Evolutionary conservation across 805 yeast species (phyloP).

Genomic region (Schwanniomyces polymorphus): DNA sequence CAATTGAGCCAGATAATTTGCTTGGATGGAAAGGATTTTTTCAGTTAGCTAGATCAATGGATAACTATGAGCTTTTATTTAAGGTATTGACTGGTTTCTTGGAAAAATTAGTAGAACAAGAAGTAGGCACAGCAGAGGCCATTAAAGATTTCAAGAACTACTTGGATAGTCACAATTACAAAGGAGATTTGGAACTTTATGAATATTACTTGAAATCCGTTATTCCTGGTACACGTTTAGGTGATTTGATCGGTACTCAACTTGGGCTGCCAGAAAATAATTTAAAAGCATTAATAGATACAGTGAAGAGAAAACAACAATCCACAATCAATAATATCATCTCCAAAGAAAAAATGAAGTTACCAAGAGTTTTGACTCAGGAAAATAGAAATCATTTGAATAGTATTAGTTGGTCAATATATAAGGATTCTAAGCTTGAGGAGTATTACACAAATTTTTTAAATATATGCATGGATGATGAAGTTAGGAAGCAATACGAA

Average conservation of each 20-base stretch:
- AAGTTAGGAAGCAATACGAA: conserved; percentile 57
- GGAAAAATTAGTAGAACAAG: conserved; percentile 36
- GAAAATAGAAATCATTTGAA: conserved; percentile 39
- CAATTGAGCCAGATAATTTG: conserved; percentile 49
- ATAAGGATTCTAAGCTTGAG: conserved; percentile 52
- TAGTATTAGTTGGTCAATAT: conserved; percentile 46
- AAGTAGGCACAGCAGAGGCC: conserved; percentile 49
- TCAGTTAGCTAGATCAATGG: conserved; percentile 37
- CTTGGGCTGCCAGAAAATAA: conserved; percentile 47
- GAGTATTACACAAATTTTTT: conserved; percentile 54
- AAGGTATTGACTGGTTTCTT: conserved; percentile 45
- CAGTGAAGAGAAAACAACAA: conserved; percentile 41
- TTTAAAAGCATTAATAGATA: conserved; percentile 42
- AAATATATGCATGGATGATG: conserved; percentile 61
- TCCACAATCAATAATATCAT: conserved; percentile 37
- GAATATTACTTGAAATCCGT: conserved; percentile 51
- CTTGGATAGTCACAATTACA: conserved; percentile 33
- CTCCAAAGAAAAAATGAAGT: conserved; percentile 50
- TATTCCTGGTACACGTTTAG: conserved; percentile 57
- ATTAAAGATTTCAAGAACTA: conserved; percentile 48
- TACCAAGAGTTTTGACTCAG: conserved; percentile 42
- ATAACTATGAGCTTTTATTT: conserved; percentile 48
- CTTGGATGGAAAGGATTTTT: conserved; percentile 84
- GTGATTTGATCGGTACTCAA: conserved; percentile 47
- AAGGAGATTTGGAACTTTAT: conserved; percentile 29